Percentiles rank a stretch among this genome's conserved stretches.
Evolutionary conservation across 2,329 filamentous ascomycete species (phyloP).

Genomic region (Epicoccum sorghinum): DNA sequence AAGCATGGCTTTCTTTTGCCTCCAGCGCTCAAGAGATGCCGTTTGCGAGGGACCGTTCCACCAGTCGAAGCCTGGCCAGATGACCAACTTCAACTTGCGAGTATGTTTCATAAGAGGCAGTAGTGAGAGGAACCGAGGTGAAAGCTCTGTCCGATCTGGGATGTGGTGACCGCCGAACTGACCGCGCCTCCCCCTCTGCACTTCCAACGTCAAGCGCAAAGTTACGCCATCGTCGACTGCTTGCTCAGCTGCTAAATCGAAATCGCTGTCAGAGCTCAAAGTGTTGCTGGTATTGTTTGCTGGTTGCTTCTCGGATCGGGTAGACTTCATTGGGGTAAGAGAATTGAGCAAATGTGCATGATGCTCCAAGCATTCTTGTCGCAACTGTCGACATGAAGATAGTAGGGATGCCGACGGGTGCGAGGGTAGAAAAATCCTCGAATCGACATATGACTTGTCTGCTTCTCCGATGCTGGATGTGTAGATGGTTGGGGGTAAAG

Average conservation of each 20-base stretch:
- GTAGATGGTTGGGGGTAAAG: conserved; percentile 28
- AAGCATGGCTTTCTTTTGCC: conserved; percentile 10
- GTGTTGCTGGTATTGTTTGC: conserved; percentile 18
- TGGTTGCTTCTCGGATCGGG: background rate
- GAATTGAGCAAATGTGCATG: conserved; percentile 21
- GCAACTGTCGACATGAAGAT: conserved; percentile 33
- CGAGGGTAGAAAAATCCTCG: conserved; percentile 35
- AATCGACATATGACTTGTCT: conserved; percentile 29
- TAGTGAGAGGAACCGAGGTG: conserved; percentile 36
- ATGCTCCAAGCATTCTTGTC: conserved; percentile 32
- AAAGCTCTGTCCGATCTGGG: conserved; percentile 28
- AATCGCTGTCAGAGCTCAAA: conserved; percentile 17
- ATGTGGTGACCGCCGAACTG: conserved; percentile 30
- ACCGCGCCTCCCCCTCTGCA: conserved; percentile 22
- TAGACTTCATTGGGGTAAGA: background rate
- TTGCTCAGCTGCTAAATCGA: conserved; percentile 31
- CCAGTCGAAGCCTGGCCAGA: conserved; percentile 39
- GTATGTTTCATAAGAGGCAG: conserved; percentile 26
- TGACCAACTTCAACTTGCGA: conserved; percentile 28
- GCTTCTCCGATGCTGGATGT: conserved; percentile 24
- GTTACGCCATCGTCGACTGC: conserved; percentile 23
- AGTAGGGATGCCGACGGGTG: conserved; percentile 29
- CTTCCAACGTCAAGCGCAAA: conserved; percentile 35
- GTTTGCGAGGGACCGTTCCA: conserved; percentile 13
- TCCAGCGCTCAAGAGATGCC: conserved; percentile 11